Evolutionary conservation across 1,139 yeast genomes (phyloP), one percentile per base, ranked within the genome.

Genomic region (Saccharomyces hybrid): DNA sequence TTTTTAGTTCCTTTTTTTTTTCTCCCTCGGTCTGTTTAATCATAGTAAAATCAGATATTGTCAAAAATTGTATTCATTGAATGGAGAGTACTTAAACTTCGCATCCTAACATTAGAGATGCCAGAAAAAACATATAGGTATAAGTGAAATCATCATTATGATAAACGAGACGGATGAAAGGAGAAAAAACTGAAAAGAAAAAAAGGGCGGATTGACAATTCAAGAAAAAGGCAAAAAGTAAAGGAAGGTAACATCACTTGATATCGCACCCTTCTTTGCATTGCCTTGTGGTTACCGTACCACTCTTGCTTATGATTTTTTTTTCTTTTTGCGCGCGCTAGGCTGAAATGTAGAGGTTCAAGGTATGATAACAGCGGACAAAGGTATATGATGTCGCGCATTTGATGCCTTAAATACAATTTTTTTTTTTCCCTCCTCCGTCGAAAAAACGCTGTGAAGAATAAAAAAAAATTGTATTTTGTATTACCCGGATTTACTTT

Each of bases 51-150:
- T 38, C 44, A 51, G 27, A 48, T 49, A 31, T 54, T 49, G 61
- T 59, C 61, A 56, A 52, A 56, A 56, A 52, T 59, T 63, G 63
- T 66, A 67, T 66, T 67, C 70, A 67, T 67, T 68, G 70, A 65
- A 30, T 64, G 68, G 64, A 61, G 55, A 59, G 70, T 67, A 67
- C 70, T 67, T 64, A 67, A 67, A 67, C 70, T 57, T 59, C 68
- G 46, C 54, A 63, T 60, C 59, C 70, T 67, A 66, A 62, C 69
- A 66, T 66, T 67, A 67, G 70, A 67, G 70, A 67, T 67, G 70
- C 70, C 70, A 67, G 70, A 67, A 66, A 67, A 57, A 61, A 59
- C 59, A 59, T 55, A 56, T 52, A 56, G 41, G 51, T 54, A 57
- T 54, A 47, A 47, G 54, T 53, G 58, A 51, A 61, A 59, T 66